Conservation (phyloP, 768 basidiomycete species). For the Lactarius quietus region DNA sequence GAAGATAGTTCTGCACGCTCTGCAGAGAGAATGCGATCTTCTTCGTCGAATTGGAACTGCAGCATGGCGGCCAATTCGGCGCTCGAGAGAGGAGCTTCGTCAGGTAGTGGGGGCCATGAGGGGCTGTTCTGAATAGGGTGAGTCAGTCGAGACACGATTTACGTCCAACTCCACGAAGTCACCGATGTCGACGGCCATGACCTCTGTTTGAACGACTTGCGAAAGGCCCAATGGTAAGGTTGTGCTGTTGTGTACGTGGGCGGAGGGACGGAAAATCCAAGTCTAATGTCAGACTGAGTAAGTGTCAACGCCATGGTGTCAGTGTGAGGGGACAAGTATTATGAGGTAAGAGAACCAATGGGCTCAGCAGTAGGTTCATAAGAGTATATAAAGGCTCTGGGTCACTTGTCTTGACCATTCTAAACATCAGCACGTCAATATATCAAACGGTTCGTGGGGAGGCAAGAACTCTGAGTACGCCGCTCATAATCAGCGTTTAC, state of each 20-base stretch:
- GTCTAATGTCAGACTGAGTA: neutral
- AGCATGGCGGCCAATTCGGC: constrained; percentile 8
- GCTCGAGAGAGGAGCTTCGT: neutral
- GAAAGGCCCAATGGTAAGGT: constrained; percentile 4
- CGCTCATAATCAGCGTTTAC: neutral
- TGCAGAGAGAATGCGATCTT: constrained; percentile 9
- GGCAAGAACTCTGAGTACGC: neutral
- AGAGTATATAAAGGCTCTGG: constrained; percentile 1
- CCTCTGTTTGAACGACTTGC: neutral
- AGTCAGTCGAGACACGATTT: neutral
- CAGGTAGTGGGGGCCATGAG: neutral
- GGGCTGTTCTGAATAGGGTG: neutral
- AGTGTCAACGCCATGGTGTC: neutral
- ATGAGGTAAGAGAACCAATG: neutral
- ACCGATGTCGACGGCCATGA: constrained; percentile 6
- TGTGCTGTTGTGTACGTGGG: neutral
- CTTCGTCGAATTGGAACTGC: constrained; percentile 19
- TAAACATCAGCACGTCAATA: neutral
- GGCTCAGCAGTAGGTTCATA: neutral
- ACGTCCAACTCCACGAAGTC: neutral
- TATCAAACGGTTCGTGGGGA: neutral
- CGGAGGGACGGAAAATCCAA: neutral
- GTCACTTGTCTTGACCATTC: neutral
- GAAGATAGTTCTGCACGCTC: constrained; percentile 9
- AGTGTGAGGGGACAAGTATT: neutral